phyloP scores from a whole-genome alignment of 73 alveolate species.

The Paramecium caudatum region DNA sequence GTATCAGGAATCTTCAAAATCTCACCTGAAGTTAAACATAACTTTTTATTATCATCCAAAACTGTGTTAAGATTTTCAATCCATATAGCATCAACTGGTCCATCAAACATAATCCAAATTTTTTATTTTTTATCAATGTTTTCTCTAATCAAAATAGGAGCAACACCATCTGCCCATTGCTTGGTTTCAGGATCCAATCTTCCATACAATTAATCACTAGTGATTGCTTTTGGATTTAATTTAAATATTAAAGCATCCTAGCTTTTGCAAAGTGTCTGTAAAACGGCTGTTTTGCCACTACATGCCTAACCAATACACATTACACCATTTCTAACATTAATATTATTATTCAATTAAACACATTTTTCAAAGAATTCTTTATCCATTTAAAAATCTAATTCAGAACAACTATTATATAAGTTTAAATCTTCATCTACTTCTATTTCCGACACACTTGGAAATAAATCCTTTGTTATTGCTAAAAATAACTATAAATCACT shows the following conservation, averaged over 20 bases:
- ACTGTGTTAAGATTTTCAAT: constrained; percentile 99
- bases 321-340: constrained; percentile 74
- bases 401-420: not conserved
- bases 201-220: constrained; percentile 82
- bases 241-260: constrained; percentile 11
- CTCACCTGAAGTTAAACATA: constrained; percentile 98
- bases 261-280: constrained; percentile 80
- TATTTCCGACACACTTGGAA: constrained; percentile 85
- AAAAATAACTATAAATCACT: constrained; percentile 91
- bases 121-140: constrained; percentile 42
- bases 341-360: constrained; percentile 2
- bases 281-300: constrained; percentile 94
- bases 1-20: constrained; percentile 96
- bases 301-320: constrained; percentile 79
- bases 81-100: constrained; percentile 99
- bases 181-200: constrained; percentile 83
- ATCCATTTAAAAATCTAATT: constrained; percentile 87
- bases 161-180: constrained; percentile 86
- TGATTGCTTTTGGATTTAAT: constrained; percentile 82
- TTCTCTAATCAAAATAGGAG: constrained; percentile 69
- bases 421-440: constrained; percentile 93
- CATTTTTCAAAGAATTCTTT: constrained; percentile 83
- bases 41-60: constrained; percentile 94
- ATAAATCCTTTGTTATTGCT: constrained; percentile 90
- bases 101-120: constrained; percentile 98